Evolutionary conservation across 2,329 filamentous ascomycete species (phyloP).

Genomic region (Colletotrichum chlorophyti): DNA sequence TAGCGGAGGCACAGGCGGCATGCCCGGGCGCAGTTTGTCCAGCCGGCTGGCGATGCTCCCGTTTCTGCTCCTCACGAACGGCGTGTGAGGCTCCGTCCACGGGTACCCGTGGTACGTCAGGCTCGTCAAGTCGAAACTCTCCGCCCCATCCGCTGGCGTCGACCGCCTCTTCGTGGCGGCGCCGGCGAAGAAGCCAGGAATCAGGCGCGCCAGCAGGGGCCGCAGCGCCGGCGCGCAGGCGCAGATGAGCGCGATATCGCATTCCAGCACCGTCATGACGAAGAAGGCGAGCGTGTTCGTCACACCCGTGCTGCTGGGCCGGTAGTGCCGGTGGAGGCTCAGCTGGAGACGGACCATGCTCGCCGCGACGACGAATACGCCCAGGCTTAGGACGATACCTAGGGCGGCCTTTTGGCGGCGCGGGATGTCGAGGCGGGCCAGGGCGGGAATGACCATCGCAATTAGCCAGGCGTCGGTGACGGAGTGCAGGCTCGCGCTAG

Average conservation of each 20-base stretch:
- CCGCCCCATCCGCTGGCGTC: conserved; percentile 8
- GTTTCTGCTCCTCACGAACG: conserved; percentile 31
- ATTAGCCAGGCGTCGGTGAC: conserved; percentile 53
- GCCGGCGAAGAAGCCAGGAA: conserved; percentile 33
- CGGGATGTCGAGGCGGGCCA: conserved; percentile 45
- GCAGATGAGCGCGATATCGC: conserved; percentile 43
- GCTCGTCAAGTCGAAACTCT: conserved; percentile 37
- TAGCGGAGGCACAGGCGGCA: conserved; percentile 26
- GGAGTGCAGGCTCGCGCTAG: conserved; percentile 53
- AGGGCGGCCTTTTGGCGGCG: conserved; percentile 52
- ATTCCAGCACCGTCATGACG: conserved; percentile 44
- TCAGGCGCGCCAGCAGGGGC: conserved; percentile 36
- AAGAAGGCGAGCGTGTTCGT: conserved; percentile 40
- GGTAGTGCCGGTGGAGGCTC: conserved; percentile 35
- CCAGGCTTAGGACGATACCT: conserved; percentile 50
- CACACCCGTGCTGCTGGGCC: conserved; percentile 27
- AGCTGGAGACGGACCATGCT: conserved; percentile 42
- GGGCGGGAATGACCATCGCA: conserved; percentile 47
- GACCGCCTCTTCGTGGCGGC: conserved; percentile 21
- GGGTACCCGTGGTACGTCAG: conserved; percentile 40
- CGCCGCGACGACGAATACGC: conserved; percentile 46
- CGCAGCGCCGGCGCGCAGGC: conserved; percentile 42
- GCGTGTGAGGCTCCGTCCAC: conserved; percentile 34
- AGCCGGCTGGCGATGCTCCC: conserved; percentile 29
- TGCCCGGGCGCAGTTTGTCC: conserved; percentile 18